phyloP scores from a whole-genome alignment of 345 rosid genomes.

The Turnera subulata region DNA sequence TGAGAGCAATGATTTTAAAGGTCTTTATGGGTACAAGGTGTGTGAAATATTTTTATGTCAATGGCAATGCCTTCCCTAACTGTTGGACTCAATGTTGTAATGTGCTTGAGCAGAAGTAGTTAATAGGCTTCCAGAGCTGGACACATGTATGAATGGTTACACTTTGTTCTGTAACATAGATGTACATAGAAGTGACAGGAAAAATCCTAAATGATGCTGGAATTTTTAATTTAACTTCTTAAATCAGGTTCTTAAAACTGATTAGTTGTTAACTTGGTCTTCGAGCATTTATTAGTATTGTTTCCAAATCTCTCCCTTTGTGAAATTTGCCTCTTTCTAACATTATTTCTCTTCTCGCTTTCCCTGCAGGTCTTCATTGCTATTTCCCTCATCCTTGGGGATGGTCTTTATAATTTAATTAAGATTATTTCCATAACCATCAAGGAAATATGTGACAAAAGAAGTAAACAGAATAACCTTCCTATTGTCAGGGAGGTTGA shows the following conservation, averaged over 20 bases:
- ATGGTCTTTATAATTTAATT: slow-evolving; percentile 83
- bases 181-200: too few species aligned
- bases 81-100: not conserved
- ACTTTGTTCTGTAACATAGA: too few species aligned
- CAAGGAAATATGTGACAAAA: slow-evolving; percentile 52
- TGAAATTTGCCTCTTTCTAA: slow-evolving; percentile 8
- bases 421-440: slow-evolving; percentile 64
- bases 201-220: too few species aligned
- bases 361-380: slow-evolving; percentile 76
- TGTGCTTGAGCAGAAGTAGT: not conserved
- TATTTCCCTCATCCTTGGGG: slow-evolving; percentile 83
- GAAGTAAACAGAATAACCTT: slow-evolving; percentile 46
- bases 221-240: too few species aligned
- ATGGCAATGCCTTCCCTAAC: not conserved
- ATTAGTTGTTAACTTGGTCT: too few species aligned
- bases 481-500: slow-evolving; percentile 46
- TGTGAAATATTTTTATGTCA: not conserved
- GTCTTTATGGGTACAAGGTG: slow-evolving; percentile 94
- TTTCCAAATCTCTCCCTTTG: not conserved
- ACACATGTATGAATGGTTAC: not conserved
- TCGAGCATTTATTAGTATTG: not conserved
- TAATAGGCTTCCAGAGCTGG: not conserved
- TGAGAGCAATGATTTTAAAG: slow-evolving; percentile 75
- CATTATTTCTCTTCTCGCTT: not conserved
- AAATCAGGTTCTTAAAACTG: too few species aligned